Evolutionary conservation across 495 filamentous ascomycete genomes (phyloP).

Genomic region (Talaromyces adpressus): DNA sequence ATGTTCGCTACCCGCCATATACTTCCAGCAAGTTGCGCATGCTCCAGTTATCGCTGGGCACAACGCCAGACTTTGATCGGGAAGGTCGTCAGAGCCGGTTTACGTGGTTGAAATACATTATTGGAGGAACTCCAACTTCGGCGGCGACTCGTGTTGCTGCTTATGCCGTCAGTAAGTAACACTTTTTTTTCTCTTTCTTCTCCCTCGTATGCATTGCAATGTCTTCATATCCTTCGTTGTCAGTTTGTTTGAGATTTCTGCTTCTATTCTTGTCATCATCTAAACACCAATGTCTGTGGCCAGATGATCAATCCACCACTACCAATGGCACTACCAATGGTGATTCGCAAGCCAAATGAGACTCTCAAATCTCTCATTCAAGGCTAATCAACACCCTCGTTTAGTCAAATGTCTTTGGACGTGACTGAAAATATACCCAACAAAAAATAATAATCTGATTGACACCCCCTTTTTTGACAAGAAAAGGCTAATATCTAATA

Average conservation of each 20-base stretch:
- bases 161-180: conserved; percentile 41
- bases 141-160: conserved; percentile 33
- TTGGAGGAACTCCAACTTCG: conserved; percentile 35
- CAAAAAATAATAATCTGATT: not conserved
- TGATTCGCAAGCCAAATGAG: not conserved
- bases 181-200: conserved; percentile 4
- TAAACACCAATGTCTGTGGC: conserved; percentile 8
- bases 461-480: not conserved
- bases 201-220: not conserved
- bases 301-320: conserved; percentile 4
- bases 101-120: conserved; percentile 36
- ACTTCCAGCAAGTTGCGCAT: conserved; percentile 47
- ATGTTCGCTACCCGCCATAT: conserved; percentile 78
- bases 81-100: conserved; percentile 52
- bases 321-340: conserved; percentile 1
- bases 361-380: not conserved
- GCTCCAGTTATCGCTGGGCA: conserved; percentile 46
- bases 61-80: conserved; percentile 78
- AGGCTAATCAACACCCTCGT: not conserved
- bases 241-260: not conserved
- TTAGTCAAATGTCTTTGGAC: too few relatives aligned
- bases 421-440: not conserved
- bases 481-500: not conserved
- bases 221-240: not conserved
- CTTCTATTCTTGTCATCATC: not conserved